Base-by-base conservation (phyloP, 495 filamentous ascomycete genomes). In the Cryomyces minteri region DNA sequence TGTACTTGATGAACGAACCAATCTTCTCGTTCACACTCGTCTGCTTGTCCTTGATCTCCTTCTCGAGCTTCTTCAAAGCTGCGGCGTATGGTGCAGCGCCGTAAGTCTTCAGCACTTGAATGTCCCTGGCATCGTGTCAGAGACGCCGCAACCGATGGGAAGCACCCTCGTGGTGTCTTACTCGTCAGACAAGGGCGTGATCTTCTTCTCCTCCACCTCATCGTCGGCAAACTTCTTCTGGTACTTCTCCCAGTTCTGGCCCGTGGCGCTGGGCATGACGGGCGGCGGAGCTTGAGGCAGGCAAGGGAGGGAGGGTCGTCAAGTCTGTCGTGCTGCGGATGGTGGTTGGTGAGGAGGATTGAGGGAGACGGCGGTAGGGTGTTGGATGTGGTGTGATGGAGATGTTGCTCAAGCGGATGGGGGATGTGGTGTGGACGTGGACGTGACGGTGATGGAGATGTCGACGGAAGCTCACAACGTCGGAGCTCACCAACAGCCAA, bases 151-250 rank as follows among this genome's bases (percentile, higher is more conserved):
- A 25, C 41, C 38, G 37, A 5, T 8, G 18, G 48, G 43, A 8
- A 10, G 34, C 25, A 49, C 41, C 9, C 43, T 5, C 12, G 48
- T 34, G 7, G 43, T 32, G 41, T 72, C 82, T 55, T 71, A 96
- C 88, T 94, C 88, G 70, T 94, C 90, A 52, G 87, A 76, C 33
- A 98, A 70, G 48, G 90, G 90, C 36, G 85, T 86, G 58, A 96
- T 98, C 74, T 96, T 98, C 82, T 98, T 98, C 73, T 98, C 90
- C 58, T 87, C 83, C 62, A 86, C 74, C 59, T 96, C 90, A 52
- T 98, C 90, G 59, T 98, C 90, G 48, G 80, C 88, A 57, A 82
- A 98, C 58, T 81, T 82, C 73, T 98, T 95, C 67, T 76, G 68
- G 71, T 94, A 95, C 73, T 96, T 95, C 76, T 98, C 88, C 90